Percentiles rank a stretch among this genome's conserved stretches.
These are phyloP conservation scores for Jamesozyma spencerorum DNA, from an alignment of 805 yeast species.

Conservation along the genomic window DNA sequence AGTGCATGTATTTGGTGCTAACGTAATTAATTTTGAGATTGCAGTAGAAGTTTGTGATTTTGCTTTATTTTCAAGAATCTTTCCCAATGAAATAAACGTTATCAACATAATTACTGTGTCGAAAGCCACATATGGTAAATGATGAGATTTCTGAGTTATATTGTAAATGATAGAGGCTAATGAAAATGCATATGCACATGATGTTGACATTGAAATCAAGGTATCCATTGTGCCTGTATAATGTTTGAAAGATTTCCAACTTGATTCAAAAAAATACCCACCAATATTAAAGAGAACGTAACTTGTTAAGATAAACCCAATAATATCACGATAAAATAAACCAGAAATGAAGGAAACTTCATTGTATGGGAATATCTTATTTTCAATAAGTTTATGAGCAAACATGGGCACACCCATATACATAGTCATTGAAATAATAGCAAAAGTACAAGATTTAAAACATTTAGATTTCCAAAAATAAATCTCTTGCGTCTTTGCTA, in stretches of 20 bases:
- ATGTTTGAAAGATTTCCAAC: slow-evolving; percentile 56
- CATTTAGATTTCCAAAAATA: slow-evolving; percentile 58
- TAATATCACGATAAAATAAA: slow-evolving; percentile 32
- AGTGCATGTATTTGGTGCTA: slow-evolving; percentile 70
- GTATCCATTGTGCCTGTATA: slow-evolving; percentile 87
- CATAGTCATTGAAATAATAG: slow-evolving; percentile 50
- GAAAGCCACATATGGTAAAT: slow-evolving; percentile 64
- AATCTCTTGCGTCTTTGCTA: slow-evolving; percentile 65
- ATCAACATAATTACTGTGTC: slow-evolving; percentile 84
- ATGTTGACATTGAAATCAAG: slow-evolving; percentile 71
- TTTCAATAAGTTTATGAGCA: slow-evolving; percentile 23
- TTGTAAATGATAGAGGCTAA: slow-evolving; percentile 47
- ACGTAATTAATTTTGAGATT: slow-evolving; percentile 64
- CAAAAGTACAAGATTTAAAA: slow-evolving; percentile 42
- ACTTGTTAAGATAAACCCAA: slow-evolving; percentile 60
- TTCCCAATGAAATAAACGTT: slow-evolving; percentile 78
- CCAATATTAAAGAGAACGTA: slow-evolving; percentile 61
- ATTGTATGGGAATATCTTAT: slow-evolving; percentile 28
- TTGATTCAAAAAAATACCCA: slow-evolving; percentile 51
- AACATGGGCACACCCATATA: slow-evolving; percentile 41
- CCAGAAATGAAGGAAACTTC: slow-evolving; percentile 16
- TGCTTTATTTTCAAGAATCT: slow-evolving; percentile 84
- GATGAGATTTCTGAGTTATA: slow-evolving; percentile 25
- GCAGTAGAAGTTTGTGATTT: slow-evolving; percentile 91
- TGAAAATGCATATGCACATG: slow-evolving; percentile 70